Evolutionary conservation across 140 eudicot species (phyloP), one percentile per base, ranked within the genome.

Genomic region (Anethum foeniculum): DNA sequence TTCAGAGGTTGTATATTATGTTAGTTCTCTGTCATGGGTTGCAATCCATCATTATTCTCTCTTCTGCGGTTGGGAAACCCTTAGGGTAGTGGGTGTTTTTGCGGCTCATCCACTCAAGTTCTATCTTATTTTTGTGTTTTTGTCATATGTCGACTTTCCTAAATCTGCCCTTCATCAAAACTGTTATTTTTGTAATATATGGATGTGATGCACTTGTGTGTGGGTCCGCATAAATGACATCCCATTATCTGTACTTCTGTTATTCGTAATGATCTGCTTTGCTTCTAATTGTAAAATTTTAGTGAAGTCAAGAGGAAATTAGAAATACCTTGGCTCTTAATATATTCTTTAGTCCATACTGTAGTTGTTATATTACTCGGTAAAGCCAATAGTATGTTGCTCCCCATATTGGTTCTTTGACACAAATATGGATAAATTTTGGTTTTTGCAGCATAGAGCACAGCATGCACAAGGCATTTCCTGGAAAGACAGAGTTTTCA

Each of bases 391-490:
- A 34, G 51, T 23, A 51, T 56, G 27, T 34, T 71, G 13, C 56
- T 73, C 15, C 11, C 32, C 11, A 1, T 43, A 43, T 73, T n/a
- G 34, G 38, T 73, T 34, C 4, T 74, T 74, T 74, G 32, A 41
- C 34, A 74, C 0, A 71, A 71, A 36, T 52, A 54, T 30, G 39
- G 21, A 51, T 32, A 5, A 52, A 74, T 6, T 23, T 8, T 25
- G 19, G 9, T 46, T 74, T 74, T 38, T 88, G 87, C 93, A 94
- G 98, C 84, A 94, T 83, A 92, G 83, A 74, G 89, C 90, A 43
- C 88, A 60, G 41, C 91, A 88, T 71, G 88, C 91, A 47, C 88
- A 86, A 62, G 88, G 75, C 77, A 86, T 78, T n/a, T 82, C 87
- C 67, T 83, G 93, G 92, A 82, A 83, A 85, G 87, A 86, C 83